phyloP scores from a whole-genome alignment of 768 basidiomycete species.

The Suillus placidus region DNA sequence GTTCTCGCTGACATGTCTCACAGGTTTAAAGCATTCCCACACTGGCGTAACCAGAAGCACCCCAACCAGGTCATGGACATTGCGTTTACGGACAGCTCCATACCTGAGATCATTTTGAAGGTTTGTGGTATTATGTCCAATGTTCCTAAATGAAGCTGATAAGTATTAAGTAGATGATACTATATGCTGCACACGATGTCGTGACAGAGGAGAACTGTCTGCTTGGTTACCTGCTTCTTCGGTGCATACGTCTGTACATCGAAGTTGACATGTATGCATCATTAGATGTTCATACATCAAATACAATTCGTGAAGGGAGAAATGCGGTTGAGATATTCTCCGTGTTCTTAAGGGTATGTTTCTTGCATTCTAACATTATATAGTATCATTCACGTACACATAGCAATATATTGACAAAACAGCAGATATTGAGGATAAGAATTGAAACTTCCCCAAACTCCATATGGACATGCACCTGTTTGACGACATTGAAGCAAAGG shows the following conservation, averaged over 20 bases:
- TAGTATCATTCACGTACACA: not conserved
- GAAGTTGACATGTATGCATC: constrained; percentile 35
- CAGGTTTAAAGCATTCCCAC: not conserved
- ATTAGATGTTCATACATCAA: constrained; percentile 36
- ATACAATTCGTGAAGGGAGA: constrained; percentile 25
- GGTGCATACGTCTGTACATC: constrained; percentile 33
- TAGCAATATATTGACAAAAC: constrained; percentile 7
- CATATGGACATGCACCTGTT: constrained; percentile 36
- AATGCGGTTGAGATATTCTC: constrained; percentile 24
- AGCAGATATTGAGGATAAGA: constrained; percentile 14
- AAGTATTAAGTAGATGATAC: too few relatives aligned
- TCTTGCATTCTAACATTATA: not conserved
- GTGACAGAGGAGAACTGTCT: constrained; percentile 15
- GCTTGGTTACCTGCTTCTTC: constrained; percentile 31
- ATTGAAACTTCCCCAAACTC: constrained; percentile 37
- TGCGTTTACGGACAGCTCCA: not conserved
- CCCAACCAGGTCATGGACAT: not conserved
- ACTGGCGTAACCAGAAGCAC: not conserved
- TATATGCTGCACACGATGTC: constrained; percentile 33
- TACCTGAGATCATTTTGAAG: not conserved
- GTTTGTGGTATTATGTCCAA: not conserved
- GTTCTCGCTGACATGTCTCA: not conserved
- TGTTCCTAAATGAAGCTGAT: too few relatives aligned
- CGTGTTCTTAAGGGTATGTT: constrained; percentile 23
- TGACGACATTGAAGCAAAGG: constrained; percentile 35